Base-by-base conservation (phyloP, 2,329 filamentous ascomycete genomes). In the Septoria linicola region DNA sequence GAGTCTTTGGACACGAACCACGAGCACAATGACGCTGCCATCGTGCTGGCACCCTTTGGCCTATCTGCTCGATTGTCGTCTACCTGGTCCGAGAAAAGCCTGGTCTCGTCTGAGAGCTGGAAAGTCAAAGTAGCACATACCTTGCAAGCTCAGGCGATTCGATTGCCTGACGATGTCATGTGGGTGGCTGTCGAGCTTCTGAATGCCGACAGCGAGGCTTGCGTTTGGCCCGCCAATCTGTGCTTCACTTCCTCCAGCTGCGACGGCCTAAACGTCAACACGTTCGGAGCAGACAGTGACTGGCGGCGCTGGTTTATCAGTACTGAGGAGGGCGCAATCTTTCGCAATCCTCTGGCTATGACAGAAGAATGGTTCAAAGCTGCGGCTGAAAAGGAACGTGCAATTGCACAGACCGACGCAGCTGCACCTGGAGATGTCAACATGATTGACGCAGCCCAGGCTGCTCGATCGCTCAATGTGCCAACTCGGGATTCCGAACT, bases 321-420 rank as follows among this genome's bases (percentile, higher is more conserved):
- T 10, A 31, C 41, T 6, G 46, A 52, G 6, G 45, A 53, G 20
- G 50, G 58, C 1, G 45, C 46, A 16, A 67, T 67, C n/a, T 73
- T 70, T 59, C 50, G 51, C 30, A 51, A 62, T 49, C 62, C 62
- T 13, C 43, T 67, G 16, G 49, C 54, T 3, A 43, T 59, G n/a
- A 62, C 63, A 2, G 59, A 68, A 42, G 57, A 63, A 14, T 67
- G 64, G 66, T 61, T 60, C 40, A 50, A 41, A 17, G 52, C 45
- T 17, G 53, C 51, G 14, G 44, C 49, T 11, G 59, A 62, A n/a
- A 41, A 59, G 27, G 50, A 59, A 36, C 51, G 68, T 27, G 41
- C 23, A 21, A 41, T 44, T 17, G 19, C 31, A 14, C 25, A 25
- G 13, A 13, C 39, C 25, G 21, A 20, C 17, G 30, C 35, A 16